Base-by-base conservation (phyloP, 2,329 filamentous ascomycete species). In the Pseudogymnoascus sp. region DNA sequence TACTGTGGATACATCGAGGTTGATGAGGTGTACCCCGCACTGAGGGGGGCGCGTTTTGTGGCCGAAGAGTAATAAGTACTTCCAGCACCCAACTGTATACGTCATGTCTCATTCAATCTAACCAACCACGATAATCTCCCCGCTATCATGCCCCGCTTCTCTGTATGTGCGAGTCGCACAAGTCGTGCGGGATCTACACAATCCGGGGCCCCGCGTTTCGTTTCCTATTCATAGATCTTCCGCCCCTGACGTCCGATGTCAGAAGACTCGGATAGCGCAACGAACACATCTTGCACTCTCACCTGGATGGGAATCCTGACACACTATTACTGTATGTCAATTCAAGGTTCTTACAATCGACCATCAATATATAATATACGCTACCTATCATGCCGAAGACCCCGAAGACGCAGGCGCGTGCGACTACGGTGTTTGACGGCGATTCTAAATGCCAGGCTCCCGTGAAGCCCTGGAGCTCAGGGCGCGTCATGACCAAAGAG, bases 401-500 rank as follows among this genome's bases (percentile, higher is more conserved):
- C 39, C n/a, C 18, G 39, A 42, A 42, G 39, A 42, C 39, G 3
- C 39, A 18, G 16, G n/a, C n/a, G 39, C 16, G 16, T 42, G 39
- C 39, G 16, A 42, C 16, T 21, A 42, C 8, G n/a, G 18, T 42
- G 39, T 42, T 18, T 42, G 39, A 42, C 16, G 39, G 16, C 16
- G n/a, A 10, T 10, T 21, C 16, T 8, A 42, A 42, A 42, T 42
- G 8, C 10, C 39, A 42, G 10, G 39, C 8, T 10, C 16, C 39
- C 39, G 39, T 8, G 16, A 42, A 42, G 39, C 39, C 39, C n/a
- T 42, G 39, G 39, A 42, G 39, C 39, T 42, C 39, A 42, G 39
- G 39, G 39, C 39, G 39, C 16, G 39, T 42, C 16, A 42, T 42
- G 39, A 42, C 39, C 26, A 90, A 91, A 18, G 89, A 92, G 66